Base-by-base conservation (phyloP, 1,139 yeast genomes). In the Pichia sp. region DNA sequence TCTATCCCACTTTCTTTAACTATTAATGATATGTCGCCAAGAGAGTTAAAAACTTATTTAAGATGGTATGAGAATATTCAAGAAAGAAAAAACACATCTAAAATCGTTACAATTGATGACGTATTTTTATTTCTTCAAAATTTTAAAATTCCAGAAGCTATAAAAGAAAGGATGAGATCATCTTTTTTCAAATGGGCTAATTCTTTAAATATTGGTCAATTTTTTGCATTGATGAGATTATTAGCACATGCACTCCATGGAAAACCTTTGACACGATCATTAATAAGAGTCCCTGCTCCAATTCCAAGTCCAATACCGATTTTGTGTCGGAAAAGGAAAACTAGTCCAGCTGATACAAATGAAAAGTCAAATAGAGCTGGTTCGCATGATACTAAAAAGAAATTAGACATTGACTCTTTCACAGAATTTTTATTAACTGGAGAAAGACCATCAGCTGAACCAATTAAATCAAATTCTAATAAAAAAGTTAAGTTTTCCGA, bases 1-100 rank as follows among this genome's bases (percentile, higher is more conserved):
- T 41, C 47, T 3, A 47, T 81, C 3, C 88, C 90, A 0, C 66
- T 84, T 42, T 78, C 88, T 2, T 66, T 85, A 29, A 73, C 82
- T 0, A 75, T 80, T 0, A 78, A 75, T 46, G 86, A 83, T 46
- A 68, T 85, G 40, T 74, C 87, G 0, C 69, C 71, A 18, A 80
- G 79, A 52, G 94, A 85, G 58, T 75, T 81, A 3, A 79, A 80
- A 58, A 83, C 92, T 0, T 85, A 85, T 63, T 71, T 83, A 63
- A 68, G 92, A 57, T 85, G 94, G 94, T 85, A 84, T 61, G 79
- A 81, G 58, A 83, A 81, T 58, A 80, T 85, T 18, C 72, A 81
- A 42, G 74, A 82, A 11, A 72, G 86, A 44, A 71, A 73, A 42
- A 30, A 31, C 47, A 54, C 76, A 76, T 54, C 69, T 76, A 39